Percentiles rank a stretch among this genome's conserved stretches.
Evolutionary conservation across 331 rosid genomes (phyloP).

Genomic region (Malus hybrid): DNA sequence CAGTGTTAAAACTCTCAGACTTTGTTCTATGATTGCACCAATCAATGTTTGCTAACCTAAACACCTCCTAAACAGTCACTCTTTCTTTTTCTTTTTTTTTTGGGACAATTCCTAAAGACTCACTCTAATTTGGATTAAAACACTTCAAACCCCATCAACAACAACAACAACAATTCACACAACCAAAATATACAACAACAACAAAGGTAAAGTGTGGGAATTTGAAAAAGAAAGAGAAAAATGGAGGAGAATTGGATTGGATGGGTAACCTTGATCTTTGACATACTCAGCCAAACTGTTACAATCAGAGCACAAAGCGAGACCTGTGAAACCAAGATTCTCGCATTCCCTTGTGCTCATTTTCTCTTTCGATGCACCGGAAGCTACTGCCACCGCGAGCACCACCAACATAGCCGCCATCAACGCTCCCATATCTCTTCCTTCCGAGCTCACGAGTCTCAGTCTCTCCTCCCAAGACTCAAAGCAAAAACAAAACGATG

Average conservation of each 20-base stretch:
- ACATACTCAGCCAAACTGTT: slow-evolving; percentile 70
- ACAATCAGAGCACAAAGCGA: slow-evolving; percentile 88
- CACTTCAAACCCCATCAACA: not conserved
- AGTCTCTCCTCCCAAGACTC: not conserved
- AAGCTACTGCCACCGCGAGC: not conserved
- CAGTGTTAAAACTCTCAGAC: too few relatives aligned
- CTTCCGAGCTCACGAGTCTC: not conserved
- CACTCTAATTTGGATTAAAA: not conserved
- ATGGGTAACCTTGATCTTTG: slow-evolving; percentile 65
- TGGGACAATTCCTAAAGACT: too few relatives aligned
- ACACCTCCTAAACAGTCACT: too few relatives aligned
- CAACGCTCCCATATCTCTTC: not conserved
- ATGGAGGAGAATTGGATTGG: not conserved
- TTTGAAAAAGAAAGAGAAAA: not conserved
- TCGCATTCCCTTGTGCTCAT: slow-evolving; percentile 81
- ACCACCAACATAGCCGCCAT: not conserved
- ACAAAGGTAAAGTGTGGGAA: not conserved
- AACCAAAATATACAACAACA: not conserved
- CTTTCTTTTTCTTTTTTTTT: too few relatives aligned
- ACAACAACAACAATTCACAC: not conserved
- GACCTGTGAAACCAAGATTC: slow-evolving; percentile 81
- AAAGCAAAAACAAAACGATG: not conserved
- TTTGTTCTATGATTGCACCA: too few relatives aligned
- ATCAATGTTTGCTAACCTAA: too few relatives aligned
- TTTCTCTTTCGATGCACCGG: slow-evolving; percentile 34